A percentile compares a stretch with the other conserved stretches of the same genome.
Evolutionary conservation across 208 protist species (phyloP).

Genomic region (Crithidia mellificae): DNA sequence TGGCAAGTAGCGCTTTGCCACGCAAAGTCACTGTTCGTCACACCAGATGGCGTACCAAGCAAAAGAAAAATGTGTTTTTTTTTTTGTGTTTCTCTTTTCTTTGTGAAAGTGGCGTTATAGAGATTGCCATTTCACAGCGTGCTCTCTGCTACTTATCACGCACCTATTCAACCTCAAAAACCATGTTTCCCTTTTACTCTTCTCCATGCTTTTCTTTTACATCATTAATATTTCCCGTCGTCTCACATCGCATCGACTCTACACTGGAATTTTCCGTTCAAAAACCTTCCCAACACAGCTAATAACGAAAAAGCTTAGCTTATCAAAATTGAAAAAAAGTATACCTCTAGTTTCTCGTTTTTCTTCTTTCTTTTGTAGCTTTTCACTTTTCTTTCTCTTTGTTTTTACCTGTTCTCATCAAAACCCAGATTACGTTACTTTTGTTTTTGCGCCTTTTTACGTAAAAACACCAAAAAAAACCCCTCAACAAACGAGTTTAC

Average conservation of each 20-base stretch:
- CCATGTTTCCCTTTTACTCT: neutral
- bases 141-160: neutral
- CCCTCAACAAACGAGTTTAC: neutral
- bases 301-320: constrained; percentile 12
- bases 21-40: too few species aligned
- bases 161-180: constrained; percentile 2
- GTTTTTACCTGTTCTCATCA: neutral
- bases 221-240: too few species aligned
- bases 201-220: constrained; percentile 8
- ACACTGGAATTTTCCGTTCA: neutral
- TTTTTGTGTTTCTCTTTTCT: constrained; percentile 5
- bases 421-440: neutral
- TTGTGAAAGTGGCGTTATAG: too few species aligned
- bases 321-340: constrained; percentile 3
- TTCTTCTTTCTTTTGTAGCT: constrained; percentile 6
- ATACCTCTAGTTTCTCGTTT: constrained; percentile 10
- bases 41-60: too few species aligned
- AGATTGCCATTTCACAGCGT: too few species aligned
- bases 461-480: neutral
- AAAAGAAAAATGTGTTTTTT: too few species aligned
- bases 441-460: neutral
- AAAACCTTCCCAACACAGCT: neutral
- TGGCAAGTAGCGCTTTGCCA: too few species aligned
- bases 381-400: neutral
- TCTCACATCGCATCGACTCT: too few species aligned